These are phyloP conservation scores for Haematococcus lacustris DNA, from an alignment of 139 green algal species.

Conservation along the genomic window DNA sequence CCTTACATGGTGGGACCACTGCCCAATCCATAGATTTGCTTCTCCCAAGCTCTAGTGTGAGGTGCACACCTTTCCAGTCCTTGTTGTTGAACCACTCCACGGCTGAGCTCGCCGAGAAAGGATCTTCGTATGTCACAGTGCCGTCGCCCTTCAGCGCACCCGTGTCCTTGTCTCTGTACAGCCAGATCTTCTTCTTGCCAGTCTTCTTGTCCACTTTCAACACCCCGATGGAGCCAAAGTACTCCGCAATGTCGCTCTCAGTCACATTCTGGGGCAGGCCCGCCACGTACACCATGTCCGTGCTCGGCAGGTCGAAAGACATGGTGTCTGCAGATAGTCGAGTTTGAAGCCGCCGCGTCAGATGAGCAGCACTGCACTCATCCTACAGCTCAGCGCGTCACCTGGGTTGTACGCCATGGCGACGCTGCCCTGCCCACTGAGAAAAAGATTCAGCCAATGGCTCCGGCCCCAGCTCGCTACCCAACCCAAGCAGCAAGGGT, in stretches of 20 bases:
- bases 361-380: not conserved
- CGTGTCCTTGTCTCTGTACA: constrained; percentile 57
- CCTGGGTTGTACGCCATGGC: constrained; percentile 52
- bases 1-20: no score
- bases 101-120: constrained; percentile 64
- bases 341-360: not conserved
- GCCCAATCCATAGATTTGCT: no score
- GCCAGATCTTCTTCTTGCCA: constrained; percentile 54
- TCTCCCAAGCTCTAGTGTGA: no score
- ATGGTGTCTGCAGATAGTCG: constrained; percentile 49
- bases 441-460: no score
- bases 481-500: no score
- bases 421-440: no score
- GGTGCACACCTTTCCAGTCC: constrained; percentile 60
- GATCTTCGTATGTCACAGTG: constrained; percentile 55
- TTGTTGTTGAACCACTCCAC: constrained; percentile 85
- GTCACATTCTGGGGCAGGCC: constrained; percentile 51
- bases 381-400: no score
- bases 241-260: constrained; percentile 60
- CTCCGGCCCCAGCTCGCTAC: no score
- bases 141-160: constrained; percentile 76
- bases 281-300: constrained; percentile 57
- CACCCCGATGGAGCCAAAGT: constrained; percentile 71
- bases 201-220: constrained; percentile 66
- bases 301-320: constrained; percentile 55